phyloP scores from a whole-genome alignment of 345 rosid species.

The Rhizophora mangle region DNA sequence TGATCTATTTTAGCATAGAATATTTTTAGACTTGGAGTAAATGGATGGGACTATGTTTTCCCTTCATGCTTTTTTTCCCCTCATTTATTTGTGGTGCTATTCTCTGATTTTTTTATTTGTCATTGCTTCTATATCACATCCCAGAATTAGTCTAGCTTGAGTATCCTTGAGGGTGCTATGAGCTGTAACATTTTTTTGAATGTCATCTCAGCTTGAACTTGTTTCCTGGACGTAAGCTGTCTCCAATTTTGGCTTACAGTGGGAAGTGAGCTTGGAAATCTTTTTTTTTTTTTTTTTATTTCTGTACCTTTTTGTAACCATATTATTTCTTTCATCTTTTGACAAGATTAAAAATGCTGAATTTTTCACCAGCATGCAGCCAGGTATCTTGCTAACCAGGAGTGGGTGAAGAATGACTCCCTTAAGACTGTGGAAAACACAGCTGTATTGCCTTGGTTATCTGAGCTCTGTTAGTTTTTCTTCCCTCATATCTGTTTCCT shows the following conservation, averaged over 20 bases:
- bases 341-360: slow-evolving; percentile 18
- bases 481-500: slow-evolving; percentile 15
- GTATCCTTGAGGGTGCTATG: background rate
- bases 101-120: no score
- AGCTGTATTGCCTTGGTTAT: slow-evolving; percentile 57
- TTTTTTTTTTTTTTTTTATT: background rate
- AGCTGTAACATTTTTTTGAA: slow-evolving; percentile 5
- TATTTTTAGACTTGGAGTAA: background rate
- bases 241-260: no score
- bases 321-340: slow-evolving; percentile 5
- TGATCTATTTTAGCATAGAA: background rate
- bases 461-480: slow-evolving; percentile 10
- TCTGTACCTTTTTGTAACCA: background rate
- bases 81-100: no score
- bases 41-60: background rate
- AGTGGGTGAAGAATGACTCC: slow-evolving; percentile 97
- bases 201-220: background rate
- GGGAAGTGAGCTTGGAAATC: background rate
- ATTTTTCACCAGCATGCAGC: slow-evolving; percentile 81
- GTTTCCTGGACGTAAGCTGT: no score
- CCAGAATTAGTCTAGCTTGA: no score
- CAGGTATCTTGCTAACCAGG: slow-evolving; percentile 96
- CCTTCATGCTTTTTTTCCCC: background rate
- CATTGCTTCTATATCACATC: no score
- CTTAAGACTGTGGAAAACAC: slow-evolving; percentile 96